Conservation (phyloP, 306 rosid species). For the Sicyos edulis region DNA sequence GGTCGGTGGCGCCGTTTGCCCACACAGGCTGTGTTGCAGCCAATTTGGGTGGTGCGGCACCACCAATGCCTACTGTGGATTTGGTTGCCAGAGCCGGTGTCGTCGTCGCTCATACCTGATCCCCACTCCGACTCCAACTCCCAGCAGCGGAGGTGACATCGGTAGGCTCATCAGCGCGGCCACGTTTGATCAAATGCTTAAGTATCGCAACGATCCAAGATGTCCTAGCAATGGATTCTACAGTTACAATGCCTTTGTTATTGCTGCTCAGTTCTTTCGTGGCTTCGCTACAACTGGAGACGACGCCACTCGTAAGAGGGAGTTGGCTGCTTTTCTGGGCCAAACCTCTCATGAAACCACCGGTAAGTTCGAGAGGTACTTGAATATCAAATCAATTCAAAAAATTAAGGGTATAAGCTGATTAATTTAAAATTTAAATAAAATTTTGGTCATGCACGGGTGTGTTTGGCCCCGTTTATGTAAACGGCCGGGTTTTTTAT, state of each 20-base stretch:
- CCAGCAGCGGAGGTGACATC: neutral
- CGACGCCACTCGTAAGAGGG: slow-evolving; percentile 24
- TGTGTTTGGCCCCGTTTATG: too few species aligned
- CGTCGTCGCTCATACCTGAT: neutral
- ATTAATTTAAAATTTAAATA: too few species aligned
- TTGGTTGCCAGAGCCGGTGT: slow-evolving; percentile 46
- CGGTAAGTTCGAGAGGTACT: neutral
- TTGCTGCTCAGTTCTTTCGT: slow-evolving; percentile 33
- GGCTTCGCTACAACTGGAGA: slow-evolving; percentile 36
- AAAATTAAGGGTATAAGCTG: too few species aligned
- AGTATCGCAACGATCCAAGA: slow-evolving; percentile 26
- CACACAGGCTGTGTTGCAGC: slow-evolving; percentile 10
- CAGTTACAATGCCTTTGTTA: slow-evolving; percentile 32
- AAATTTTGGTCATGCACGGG: too few species aligned
- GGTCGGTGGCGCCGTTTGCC: neutral
- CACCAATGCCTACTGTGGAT: neutral
- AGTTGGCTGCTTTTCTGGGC: slow-evolving; percentile 34
- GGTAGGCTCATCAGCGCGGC: slow-evolving; percentile 19
- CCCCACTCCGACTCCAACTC: neutral
- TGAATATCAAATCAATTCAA: too few species aligned
- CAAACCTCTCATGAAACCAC: slow-evolving; percentile 40
- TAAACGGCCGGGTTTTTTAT: too few species aligned
- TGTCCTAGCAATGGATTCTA: slow-evolving; percentile 27
- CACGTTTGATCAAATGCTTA: slow-evolving; percentile 32
- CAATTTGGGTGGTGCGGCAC: slow-evolving; percentile 8